phyloP scores from a whole-genome alignment of 331 rosid genomes.

The Telfairia occidentalis region DNA sequence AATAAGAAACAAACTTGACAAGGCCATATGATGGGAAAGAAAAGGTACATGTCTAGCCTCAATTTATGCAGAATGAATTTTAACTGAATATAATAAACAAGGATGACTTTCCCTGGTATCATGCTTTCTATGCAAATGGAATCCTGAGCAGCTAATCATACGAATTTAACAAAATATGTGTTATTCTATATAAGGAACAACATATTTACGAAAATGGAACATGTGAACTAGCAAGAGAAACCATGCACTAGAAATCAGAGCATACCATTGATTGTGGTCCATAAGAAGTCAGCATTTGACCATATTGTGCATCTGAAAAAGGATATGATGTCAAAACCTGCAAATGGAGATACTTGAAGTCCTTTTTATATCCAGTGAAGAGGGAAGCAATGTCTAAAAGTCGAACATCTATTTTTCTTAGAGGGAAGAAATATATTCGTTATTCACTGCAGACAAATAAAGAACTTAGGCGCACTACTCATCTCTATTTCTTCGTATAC shows the following conservation, averaged over 20 bases:
- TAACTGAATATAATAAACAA: neutral
- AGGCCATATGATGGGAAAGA: neutral
- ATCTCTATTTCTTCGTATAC: neutral
- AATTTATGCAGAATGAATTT: neutral
- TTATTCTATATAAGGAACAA: neutral
- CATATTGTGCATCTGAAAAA: slow-evolving; percentile 48
- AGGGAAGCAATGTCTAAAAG: neutral
- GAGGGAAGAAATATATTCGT: neutral
- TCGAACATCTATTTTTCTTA: neutral
- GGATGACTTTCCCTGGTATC: neutral
- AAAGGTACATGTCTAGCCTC: neutral
- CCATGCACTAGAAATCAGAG: neutral
- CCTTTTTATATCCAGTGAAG: slow-evolving; percentile 8
- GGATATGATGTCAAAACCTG: slow-evolving; percentile 64
- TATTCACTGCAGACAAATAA: neutral
- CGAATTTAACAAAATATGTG: neutral
- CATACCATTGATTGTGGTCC: slow-evolving; percentile 55
- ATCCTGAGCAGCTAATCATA: neutral
- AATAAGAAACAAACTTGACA: neutral
- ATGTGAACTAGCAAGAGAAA: neutral
- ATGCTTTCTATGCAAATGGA: neutral
- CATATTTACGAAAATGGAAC: neutral
- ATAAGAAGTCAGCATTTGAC: slow-evolving; percentile 39
- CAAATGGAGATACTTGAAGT: slow-evolving; percentile 23
- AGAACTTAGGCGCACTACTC: neutral